These are phyloP conservation scores for Pistacia atlantica DNA, from an alignment of 345 rosid genomes.

Conservation along the genomic window DNA sequence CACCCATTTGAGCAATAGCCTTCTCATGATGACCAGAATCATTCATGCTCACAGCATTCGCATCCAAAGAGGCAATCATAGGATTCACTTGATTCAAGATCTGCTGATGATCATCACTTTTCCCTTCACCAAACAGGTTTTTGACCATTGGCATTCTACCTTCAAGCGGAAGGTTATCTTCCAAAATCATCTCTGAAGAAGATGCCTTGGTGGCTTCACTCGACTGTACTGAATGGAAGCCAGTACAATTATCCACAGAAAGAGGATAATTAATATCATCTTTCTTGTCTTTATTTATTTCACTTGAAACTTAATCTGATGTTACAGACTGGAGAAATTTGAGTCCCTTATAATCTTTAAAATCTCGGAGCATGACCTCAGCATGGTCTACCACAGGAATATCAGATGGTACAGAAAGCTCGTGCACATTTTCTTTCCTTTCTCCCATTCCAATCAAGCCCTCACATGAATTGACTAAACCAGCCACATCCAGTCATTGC, in stretches of 20 bases:
- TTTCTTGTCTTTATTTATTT: slow-evolving; percentile 24
- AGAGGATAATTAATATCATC: slow-evolving; percentile 29
- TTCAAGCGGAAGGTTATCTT: slow-evolving; percentile 23
- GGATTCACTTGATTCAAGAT: slow-evolving; percentile 25
- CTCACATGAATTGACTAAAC: slow-evolving; percentile 25
- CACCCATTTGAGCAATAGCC: slow-evolving; percentile 21
- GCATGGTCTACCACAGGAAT: slow-evolving; percentile 42
- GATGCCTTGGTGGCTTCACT: slow-evolving; percentile 22
- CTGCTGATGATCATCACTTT: slow-evolving; percentile 12
- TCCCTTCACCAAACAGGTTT: slow-evolving; percentile 24
- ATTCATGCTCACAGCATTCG: slow-evolving; percentile 23
- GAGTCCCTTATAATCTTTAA: slow-evolving; percentile 41
- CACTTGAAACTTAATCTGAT: slow-evolving; percentile 29
- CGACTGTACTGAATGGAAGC: slow-evolving; percentile 14
- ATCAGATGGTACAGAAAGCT: slow-evolving; percentile 44
- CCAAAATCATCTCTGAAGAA: slow-evolving; percentile 25
- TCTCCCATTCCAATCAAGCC: slow-evolving; percentile 17
- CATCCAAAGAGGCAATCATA: slow-evolving; percentile 17
- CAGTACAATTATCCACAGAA: slow-evolving; percentile 21
- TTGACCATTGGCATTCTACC: slow-evolving; percentile 21
- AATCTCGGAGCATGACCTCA: slow-evolving; percentile 45
- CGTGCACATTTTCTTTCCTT: slow-evolving; percentile 31
- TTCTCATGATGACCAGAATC: slow-evolving; percentile 27
- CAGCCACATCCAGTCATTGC: slow-evolving; percentile 25
- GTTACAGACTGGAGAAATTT: slow-evolving; percentile 24